Conservation (phyloP, 1,139 yeast species). For the Hemisphaericaspora xylofermentans region DNA sequence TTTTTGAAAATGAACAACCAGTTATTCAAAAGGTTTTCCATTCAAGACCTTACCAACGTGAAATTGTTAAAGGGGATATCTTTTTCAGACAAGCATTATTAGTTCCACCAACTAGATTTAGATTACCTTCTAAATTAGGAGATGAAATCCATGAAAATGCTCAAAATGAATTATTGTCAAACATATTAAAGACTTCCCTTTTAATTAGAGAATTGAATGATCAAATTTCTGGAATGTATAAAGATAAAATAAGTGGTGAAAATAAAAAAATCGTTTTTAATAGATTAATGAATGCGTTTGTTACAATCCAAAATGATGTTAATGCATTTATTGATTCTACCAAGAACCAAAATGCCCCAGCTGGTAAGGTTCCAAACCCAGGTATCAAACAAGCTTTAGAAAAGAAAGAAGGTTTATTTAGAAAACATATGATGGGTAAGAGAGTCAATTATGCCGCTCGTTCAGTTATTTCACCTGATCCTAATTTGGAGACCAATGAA, state of each 20-base stretch:
- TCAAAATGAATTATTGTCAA: slow-evolving; percentile 84
- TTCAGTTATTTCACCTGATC: slow-evolving; percentile 98
- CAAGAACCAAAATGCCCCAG: slow-evolving; percentile 72
- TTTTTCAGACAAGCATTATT: slow-evolving; percentile 85
- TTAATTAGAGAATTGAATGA: slow-evolving; percentile 87
- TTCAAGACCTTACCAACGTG: slow-evolving; percentile 62
- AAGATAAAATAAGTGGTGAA: slow-evolving; percentile 58
- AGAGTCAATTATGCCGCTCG: slow-evolving; percentile 99
- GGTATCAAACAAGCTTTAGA: slow-evolving; percentile 98
- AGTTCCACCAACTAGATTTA: slow-evolving; percentile 95
- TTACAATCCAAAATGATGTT: slow-evolving; percentile 91
- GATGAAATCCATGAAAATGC: slow-evolving; percentile 94
- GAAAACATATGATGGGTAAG: slow-evolving; percentile 99
- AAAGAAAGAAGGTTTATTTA: slow-evolving; percentile 96
- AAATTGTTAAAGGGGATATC: slow-evolving; percentile 70
- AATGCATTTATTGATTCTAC: slow-evolving; percentile 92
- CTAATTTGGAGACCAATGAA: slow-evolving; percentile 94
- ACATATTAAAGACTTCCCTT: slow-evolving; percentile 74
- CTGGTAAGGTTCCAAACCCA: slow-evolving; percentile 76
- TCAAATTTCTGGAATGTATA: slow-evolving; percentile 59
- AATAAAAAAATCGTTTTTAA: slow-evolving; percentile 79
- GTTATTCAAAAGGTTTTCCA: slow-evolving; percentile 68
- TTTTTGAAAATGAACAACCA: slow-evolving; percentile 70
- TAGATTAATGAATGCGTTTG: slow-evolving; percentile 92
- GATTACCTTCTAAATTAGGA: slow-evolving; percentile 95